Base-by-base conservation (phyloP, 306 rosid species). In the Quercus berberidifolia region DNA sequence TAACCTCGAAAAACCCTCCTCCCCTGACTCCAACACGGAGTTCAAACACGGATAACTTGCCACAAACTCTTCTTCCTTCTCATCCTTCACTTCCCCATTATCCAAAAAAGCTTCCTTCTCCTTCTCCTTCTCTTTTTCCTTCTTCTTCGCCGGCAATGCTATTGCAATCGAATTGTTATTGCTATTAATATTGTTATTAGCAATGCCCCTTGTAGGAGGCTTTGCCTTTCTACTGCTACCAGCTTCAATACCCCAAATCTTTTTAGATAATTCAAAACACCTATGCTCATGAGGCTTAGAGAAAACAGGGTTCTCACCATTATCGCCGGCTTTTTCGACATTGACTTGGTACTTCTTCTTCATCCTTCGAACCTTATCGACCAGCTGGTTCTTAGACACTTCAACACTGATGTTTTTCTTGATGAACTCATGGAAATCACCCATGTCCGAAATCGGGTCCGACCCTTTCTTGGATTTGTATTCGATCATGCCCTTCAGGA, bases 401-500 rank as follows among this genome's bases (percentile, higher is more conserved):
- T 87, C 88, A 0, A 79, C 83, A 33, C 78, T 76, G 19, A 89
- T 76, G 19, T 35, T 78, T 0, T 78, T 80, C 91, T 78, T 85
- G 23, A 85, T 38, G 56, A 80, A 83, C 23, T 89, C 86, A 20
- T 74, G 83, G 67, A 87, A 83, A 6, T 43, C 56, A 12, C 63
- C 74, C 88, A 78, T 75, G 41, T 85, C 86, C 3, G 84, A 38
- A 21, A n/a, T 25, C 2, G 91, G 87, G 2, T 80, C 87, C 2
- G 69, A 18, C 3, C 86, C 88, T 0, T 59, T 89, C 79, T 71
- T 76, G 4, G 79, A 62, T 69, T 76, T 71, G 69, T 65, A 87
- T n/a, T 89, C 91, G 15, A 76, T 77, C 86, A 89, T 83, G 4
- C 89, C 91, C 46, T 82, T 83, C 69, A 89, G 38, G 51, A 89